Evolutionary conservation across 2,329 filamentous ascomycete species (phyloP).

Genomic region (Pseudogymnoascus sp.): DNA sequence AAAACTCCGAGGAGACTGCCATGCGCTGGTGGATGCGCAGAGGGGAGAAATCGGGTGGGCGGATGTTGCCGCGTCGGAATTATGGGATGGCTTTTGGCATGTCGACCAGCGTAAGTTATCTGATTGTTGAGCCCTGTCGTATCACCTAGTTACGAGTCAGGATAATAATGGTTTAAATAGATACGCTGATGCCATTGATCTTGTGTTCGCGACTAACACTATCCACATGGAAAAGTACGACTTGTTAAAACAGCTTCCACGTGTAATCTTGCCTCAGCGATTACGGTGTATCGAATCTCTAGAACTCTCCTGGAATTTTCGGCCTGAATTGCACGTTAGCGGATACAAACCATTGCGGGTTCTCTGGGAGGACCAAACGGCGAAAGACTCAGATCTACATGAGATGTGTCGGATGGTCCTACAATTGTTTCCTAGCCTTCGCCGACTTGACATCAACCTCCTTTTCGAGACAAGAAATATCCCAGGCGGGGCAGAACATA

Average conservation of each 20-base stretch:
- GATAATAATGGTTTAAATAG: neutral
- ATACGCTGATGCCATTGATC: neutral
- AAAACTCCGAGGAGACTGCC: neutral
- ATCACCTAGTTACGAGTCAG: neutral
- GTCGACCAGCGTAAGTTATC: neutral
- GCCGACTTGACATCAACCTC: neutral
- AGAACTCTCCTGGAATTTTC: neutral
- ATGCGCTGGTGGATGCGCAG: neutral
- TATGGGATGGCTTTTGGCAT: constrained; percentile 4
- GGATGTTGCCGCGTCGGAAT: neutral
- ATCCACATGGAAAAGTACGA: neutral
- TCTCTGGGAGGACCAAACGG: neutral
- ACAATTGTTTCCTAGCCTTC: neutral
- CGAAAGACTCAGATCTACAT: neutral
- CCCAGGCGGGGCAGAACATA: neutral
- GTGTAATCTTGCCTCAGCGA: neutral
- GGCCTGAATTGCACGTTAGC: neutral
- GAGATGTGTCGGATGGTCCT: neutral
- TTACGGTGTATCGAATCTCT: neutral
- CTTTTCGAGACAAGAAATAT: neutral
- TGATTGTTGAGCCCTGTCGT: neutral
- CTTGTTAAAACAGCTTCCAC: neutral
- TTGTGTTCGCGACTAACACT: neutral
- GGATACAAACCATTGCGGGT: neutral
- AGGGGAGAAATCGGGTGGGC: neutral